phyloP scores from a whole-genome alignment of 2,329 filamentous ascomycete genomes.

The Celoporthe dispersa region DNA sequence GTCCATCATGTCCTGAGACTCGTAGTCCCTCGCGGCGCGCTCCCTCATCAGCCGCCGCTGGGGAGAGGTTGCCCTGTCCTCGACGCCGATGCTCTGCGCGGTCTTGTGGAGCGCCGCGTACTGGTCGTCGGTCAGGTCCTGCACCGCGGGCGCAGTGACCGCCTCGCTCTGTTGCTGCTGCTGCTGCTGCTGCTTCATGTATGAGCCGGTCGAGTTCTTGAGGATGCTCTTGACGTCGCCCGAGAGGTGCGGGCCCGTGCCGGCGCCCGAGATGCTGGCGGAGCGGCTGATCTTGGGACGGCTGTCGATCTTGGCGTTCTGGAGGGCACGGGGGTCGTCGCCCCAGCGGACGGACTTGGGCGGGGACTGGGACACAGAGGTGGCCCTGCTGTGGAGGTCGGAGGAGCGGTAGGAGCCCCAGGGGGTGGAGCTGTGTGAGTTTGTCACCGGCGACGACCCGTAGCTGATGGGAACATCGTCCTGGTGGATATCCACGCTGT shows the following conservation, averaged over 20 bases:
- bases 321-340: conserved; percentile 25
- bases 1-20: conserved; percentile 23
- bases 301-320: conserved; percentile 26
- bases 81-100: conserved; percentile 20
- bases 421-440: conserved; percentile 22
- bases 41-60: conserved; percentile 22
- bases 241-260: conserved; percentile 19
- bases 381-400: conserved; percentile 14
- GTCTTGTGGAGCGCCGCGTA: conserved; percentile 26
- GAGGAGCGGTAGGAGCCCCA: conserved; percentile 19
- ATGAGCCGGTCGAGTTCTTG: conserved; percentile 15
- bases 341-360: conserved; percentile 29
- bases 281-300: conserved; percentile 24
- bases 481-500: conserved; percentile 16
- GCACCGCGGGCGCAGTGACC: conserved; percentile 14
- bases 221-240: conserved; percentile 29
- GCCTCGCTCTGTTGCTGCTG: neutral
- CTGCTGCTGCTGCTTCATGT: neutral
- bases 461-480: conserved; percentile 21
- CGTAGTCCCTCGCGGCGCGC: conserved; percentile 18
- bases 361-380: conserved; percentile 18
- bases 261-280: conserved; percentile 23
- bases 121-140: conserved; percentile 21
- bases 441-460: conserved; percentile 22
- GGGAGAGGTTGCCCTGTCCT: conserved; percentile 21